Evolutionary conservation across 192 early-diverging fungal genomes (phyloP).

Genomic region (Phlyctochytrium planicorne): DNA sequence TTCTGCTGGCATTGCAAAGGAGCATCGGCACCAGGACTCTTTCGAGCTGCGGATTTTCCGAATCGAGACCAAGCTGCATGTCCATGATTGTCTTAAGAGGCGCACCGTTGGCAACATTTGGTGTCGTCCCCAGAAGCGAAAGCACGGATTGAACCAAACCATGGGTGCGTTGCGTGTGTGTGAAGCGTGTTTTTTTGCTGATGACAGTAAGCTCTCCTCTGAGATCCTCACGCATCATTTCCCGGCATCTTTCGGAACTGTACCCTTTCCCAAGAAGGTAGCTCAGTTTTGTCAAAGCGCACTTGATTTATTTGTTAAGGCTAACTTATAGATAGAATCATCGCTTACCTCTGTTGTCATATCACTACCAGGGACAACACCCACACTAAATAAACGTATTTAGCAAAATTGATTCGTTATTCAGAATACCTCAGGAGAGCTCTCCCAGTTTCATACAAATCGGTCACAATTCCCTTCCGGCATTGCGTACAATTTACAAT

Average conservation of each 20-base stretch:
- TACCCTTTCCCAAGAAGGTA: conserved; percentile 80
- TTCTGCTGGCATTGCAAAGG: conserved; percentile 81
- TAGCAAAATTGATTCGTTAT: conserved; percentile 26
- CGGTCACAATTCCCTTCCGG: conserved; percentile 82
- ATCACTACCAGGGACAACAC: conserved; percentile 81
- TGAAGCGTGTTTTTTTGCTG: conserved; percentile 64
- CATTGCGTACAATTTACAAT: conserved; percentile 94
- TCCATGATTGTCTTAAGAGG: background rate
- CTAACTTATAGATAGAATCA: conserved; percentile 1
- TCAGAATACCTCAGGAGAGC: conserved; percentile 70
- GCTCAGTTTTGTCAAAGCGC: conserved; percentile 92
- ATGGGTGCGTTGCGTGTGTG: conserved; percentile 62
- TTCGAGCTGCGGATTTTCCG: conserved; percentile 39
- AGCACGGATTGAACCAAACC: conserved; percentile 31
- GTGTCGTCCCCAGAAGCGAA: conserved; percentile 16
- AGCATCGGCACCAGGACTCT: conserved; percentile 78
- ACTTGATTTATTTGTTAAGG: conserved; percentile 42
- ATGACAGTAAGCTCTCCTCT: conserved; percentile 89
- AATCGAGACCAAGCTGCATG: conserved; percentile 4
- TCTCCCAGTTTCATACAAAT: conserved; percentile 87
- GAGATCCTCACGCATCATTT: conserved; percentile 78
- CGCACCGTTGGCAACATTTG: background rate
- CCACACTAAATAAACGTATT: conserved; percentile 67
- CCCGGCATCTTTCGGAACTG: conserved; percentile 69
- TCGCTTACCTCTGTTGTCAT: conserved; percentile 89